Percentiles rank a stretch among this genome's conserved stretches.
These are phyloP conservation scores for Lyophyllum atratum DNA, from an alignment of 768 basidiomycete species.

Conservation along the genomic window DNA sequence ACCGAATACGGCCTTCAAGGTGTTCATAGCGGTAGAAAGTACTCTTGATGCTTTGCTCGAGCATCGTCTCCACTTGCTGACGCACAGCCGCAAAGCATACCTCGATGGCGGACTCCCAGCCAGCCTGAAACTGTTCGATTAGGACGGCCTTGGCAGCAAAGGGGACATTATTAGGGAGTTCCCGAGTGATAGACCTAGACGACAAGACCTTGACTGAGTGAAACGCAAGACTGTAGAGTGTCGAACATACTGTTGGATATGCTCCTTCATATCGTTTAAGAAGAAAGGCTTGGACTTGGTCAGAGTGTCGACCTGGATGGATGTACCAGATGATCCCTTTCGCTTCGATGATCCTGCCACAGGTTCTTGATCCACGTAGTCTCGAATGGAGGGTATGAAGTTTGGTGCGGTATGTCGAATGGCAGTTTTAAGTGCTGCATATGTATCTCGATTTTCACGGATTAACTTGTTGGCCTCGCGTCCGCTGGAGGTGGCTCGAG, in stretches of 20 bases:
- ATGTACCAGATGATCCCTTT: constrained; percentile 8
- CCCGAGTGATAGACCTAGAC: constrained; percentile 36
- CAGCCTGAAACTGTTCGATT: constrained; percentile 30
- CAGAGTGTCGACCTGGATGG: constrained; percentile 14
- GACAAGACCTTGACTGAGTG: not conserved
- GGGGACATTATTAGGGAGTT: constrained; percentile 39
- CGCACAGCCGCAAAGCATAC: constrained; percentile 27
- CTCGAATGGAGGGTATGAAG: constrained; percentile 29
- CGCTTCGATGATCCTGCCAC: not conserved
- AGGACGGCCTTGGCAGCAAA: constrained; percentile 35
- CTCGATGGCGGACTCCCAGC: constrained; percentile 28
- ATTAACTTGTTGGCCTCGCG: constrained; percentile 26
- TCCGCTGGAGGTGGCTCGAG: constrained; percentile 28
- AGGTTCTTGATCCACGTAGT: not conserved
- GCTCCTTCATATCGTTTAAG: constrained; percentile 31
- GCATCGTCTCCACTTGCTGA: constrained; percentile 27
- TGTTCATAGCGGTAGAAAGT: constrained; percentile 43
- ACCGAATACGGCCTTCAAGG: constrained; percentile 39
- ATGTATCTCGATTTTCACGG: constrained; percentile 30
- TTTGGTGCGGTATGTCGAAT: constrained; percentile 36
- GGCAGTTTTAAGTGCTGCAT: constrained; percentile 25
- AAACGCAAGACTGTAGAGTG: too few relatives aligned
- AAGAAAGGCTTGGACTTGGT: constrained; percentile 20
- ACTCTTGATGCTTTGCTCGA: constrained; percentile 28
- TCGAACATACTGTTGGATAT: too few relatives aligned